Evolutionary conservation across 306 rosid genomes (phyloP).

Genomic region (Arachis stenosperma): DNA sequence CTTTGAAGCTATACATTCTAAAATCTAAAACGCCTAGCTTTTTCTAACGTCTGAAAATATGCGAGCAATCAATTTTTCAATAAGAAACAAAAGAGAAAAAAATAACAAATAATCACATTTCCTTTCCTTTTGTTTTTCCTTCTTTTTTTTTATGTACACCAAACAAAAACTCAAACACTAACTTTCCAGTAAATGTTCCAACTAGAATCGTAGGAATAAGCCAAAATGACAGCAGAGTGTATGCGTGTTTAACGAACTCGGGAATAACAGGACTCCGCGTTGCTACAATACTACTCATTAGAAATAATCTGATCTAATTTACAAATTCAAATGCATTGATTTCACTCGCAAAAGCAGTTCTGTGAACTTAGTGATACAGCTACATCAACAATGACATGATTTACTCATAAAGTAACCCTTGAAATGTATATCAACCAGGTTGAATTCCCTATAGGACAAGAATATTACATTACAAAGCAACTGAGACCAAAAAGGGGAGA

Average conservation of each 20-base stretch:
- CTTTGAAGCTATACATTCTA: too few species aligned
- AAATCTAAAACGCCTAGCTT: too few species aligned
- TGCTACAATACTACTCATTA: background rate
- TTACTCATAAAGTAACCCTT: constrained; percentile 26
- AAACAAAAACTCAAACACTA: too few species aligned
- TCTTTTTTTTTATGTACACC: too few species aligned
- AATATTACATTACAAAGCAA: constrained; percentile 40
- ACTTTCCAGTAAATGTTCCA: too few species aligned
- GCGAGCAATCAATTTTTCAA: background rate
- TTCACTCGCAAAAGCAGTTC: constrained; percentile 30
- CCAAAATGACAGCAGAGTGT: background rate
- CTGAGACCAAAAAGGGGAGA: constrained; percentile 29
- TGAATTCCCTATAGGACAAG: constrained; percentile 27
- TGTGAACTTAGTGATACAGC: constrained; percentile 28
- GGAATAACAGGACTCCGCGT: background rate
- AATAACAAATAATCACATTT: too few species aligned
- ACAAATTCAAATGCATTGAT: constrained; percentile 32
- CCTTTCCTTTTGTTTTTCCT: too few species aligned
- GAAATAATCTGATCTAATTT: constrained; percentile 20
- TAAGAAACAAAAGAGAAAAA: too few species aligned
- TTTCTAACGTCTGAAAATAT: background rate
- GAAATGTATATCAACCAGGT: constrained; percentile 33
- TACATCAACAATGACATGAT: constrained; percentile 31
- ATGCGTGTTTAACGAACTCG: background rate
- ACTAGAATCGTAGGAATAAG: too few species aligned